Conservation (phyloP, 176 grass and related monocot genomes). For the Hordeum marinum region DNA sequence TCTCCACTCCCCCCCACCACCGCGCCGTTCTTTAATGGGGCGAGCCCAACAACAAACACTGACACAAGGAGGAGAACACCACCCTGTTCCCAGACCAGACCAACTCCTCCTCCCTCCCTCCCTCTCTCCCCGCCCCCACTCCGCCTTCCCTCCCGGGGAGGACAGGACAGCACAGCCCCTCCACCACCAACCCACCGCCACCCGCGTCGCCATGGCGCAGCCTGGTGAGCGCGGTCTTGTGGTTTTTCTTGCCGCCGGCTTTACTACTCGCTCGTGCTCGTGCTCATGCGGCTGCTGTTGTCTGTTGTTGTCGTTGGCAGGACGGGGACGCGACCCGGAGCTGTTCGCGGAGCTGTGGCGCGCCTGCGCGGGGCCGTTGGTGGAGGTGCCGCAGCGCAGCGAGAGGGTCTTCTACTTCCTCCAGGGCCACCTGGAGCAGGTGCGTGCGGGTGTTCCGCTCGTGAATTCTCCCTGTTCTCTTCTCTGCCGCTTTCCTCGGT, state of each 20-base stretch:
- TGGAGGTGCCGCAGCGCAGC: conserved; percentile 60
- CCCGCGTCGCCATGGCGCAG: conserved; percentile 36
- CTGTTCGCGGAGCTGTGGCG: conserved; percentile 81
- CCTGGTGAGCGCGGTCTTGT: conserved; percentile 21
- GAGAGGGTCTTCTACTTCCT: conserved; percentile 96
- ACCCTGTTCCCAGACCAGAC: conserved; percentile 24
- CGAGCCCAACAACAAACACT: conserved; percentile 36
- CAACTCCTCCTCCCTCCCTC: neutral
- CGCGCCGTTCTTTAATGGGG: conserved; percentile 44
- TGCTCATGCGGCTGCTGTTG: neutral
- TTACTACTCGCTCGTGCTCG: no score
- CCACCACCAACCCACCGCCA: neutral
- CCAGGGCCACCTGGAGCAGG: conserved; percentile 98
- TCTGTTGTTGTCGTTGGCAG: neutral
- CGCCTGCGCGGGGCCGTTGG: conserved; percentile 87
- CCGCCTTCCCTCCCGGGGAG: neutral
- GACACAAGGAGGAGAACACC: conserved; percentile 22
- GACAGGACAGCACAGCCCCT: neutral
- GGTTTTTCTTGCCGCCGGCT: neutral
- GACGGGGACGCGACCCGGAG: conserved; percentile 29
- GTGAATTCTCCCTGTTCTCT: neutral
- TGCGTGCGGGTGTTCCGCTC: neutral
- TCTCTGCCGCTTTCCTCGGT: neutral
- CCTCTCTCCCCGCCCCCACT: neutral
- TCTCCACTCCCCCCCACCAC: neutral